phyloP scores from a whole-genome alignment of 768 basidiomycete genomes.

The Pulveroboletus sp. region DNA sequence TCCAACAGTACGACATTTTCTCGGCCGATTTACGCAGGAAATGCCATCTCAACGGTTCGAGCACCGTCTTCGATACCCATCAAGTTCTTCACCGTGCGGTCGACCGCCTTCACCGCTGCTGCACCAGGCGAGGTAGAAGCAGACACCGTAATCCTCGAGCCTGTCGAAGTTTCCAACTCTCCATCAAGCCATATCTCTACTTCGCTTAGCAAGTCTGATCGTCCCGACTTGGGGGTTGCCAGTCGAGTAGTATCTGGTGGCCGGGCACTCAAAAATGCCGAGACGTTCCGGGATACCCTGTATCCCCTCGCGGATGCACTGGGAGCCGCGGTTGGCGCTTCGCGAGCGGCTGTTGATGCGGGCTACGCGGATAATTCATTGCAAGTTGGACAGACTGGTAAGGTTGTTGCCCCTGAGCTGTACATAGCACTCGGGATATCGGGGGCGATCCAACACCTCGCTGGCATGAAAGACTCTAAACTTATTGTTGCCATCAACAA shows the following conservation, averaged over 20 bases:
- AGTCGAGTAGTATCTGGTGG: constrained; percentile 91
- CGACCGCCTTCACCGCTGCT: constrained; percentile 81
- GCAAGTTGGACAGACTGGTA: constrained; percentile 99
- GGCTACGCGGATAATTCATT: constrained; percentile 97
- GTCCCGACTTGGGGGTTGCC: constrained; percentile 88
- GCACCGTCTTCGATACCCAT: constrained; percentile 69
- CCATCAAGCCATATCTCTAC: constrained; percentile 62
- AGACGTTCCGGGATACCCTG: constrained; percentile 82
- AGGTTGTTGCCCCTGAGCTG: constrained; percentile 94
- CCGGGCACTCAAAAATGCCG: constrained; percentile 88
- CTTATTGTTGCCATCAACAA: constrained; percentile 98
- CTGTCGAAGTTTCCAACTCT: constrained; percentile 53
- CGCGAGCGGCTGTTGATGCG: constrained; percentile 94
- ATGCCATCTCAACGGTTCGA: constrained; percentile 90
- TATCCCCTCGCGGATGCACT: constrained; percentile 91
- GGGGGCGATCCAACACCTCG: constrained; percentile 97
- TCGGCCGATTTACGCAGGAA: constrained; percentile 96
- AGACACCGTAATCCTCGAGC: constrained; percentile 56
- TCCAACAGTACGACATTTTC: constrained; percentile 80
- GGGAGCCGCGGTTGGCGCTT: constrained; percentile 96
- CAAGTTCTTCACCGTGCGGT: constrained; percentile 94
- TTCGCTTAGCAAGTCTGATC: constrained; percentile 80
- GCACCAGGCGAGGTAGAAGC: constrained; percentile 45
- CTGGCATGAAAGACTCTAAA: constrained; percentile 99
- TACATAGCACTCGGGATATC: constrained; percentile 97